phyloP scores from a whole-genome alignment of 2,329 filamentous ascomycete genomes.

The Diaporthe citriasiana region DNA sequence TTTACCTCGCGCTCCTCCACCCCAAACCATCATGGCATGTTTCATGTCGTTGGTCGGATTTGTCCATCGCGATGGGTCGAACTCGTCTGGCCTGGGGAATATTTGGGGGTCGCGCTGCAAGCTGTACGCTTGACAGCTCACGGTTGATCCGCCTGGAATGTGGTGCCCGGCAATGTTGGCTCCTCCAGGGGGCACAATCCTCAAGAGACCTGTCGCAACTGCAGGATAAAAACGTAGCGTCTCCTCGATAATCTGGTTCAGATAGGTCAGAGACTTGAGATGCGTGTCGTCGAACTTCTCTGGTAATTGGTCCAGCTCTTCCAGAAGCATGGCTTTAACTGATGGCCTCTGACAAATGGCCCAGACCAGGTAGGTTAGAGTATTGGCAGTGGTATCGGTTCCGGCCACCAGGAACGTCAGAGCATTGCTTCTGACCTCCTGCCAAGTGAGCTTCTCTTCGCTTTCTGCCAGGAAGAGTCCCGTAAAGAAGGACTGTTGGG shows the following conservation, averaged over 20 bases:
- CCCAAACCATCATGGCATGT: constrained; percentile 48
- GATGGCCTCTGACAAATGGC: constrained; percentile 50
- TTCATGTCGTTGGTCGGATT: constrained; percentile 49
- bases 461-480: constrained; percentile 14
- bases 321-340: constrained; percentile 51
- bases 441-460: constrained; percentile 19
- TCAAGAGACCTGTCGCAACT: constrained; percentile 56
- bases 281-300: constrained; percentile 50
- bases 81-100: constrained; percentile 56
- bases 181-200: constrained; percentile 57
- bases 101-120: constrained; percentile 59
- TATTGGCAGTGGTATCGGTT: constrained; percentile 65
- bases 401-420: constrained; percentile 58
- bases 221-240: constrained; percentile 60
- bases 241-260: constrained; percentile 61
- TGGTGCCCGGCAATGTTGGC: constrained; percentile 54
- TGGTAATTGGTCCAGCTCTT: constrained; percentile 54
- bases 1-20: constrained; percentile 48
- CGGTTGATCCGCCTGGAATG: constrained; percentile 56
- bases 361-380: constrained; percentile 64
- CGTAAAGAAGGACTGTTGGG: constrained; percentile 24
- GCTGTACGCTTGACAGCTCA: constrained; percentile 61
- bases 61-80: constrained; percentile 56
- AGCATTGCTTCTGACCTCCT: constrained; percentile 36
- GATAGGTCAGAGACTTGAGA: constrained; percentile 54